Evolutionary conservation across 768 basidiomycete species (phyloP).

Genomic region (Termitomyces sp.): DNA sequence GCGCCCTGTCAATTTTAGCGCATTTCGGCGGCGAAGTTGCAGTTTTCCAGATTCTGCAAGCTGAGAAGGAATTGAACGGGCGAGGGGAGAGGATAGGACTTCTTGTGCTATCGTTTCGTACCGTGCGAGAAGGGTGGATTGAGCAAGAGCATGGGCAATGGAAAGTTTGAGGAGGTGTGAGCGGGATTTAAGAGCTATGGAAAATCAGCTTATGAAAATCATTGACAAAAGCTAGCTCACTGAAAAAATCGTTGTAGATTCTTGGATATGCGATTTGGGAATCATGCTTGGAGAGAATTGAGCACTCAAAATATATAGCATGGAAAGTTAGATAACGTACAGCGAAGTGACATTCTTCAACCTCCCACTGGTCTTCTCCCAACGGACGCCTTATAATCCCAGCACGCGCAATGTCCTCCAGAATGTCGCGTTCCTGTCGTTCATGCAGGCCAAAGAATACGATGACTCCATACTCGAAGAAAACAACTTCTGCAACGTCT

Average conservation of each 20-base stretch:
- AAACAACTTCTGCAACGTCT: slow-evolving; percentile 67
- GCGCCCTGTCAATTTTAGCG: slow-evolving; percentile 79
- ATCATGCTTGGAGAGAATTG: slow-evolving; percentile 59
- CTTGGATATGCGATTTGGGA: slow-evolving; percentile 78
- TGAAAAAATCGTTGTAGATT: slow-evolving; percentile 96
- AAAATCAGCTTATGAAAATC: not conserved
- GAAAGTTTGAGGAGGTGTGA: slow-evolving; percentile 89
- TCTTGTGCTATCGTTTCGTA: slow-evolving; percentile 77
- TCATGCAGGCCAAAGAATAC: slow-evolving; percentile 90
- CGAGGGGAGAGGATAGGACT: slow-evolving; percentile 72
- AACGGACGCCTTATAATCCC: slow-evolving; percentile 61
- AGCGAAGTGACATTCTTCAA: slow-evolving; percentile 88
- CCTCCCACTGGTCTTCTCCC: slow-evolving; percentile 75
- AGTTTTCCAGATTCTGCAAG: slow-evolving; percentile 76
- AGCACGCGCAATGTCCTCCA: slow-evolving; percentile 78
- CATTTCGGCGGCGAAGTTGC: slow-evolving; percentile 71
- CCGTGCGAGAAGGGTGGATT: slow-evolving; percentile 86
- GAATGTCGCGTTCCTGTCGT: slow-evolving; percentile 69
- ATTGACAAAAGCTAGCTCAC: slow-evolving; percentile 36
- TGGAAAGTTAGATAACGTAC: slow-evolving; percentile 36
- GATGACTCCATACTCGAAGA: slow-evolving; percentile 84
- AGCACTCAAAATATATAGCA: not conserved
- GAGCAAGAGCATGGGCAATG: slow-evolving; percentile 91
- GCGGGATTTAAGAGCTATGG: slow-evolving; percentile 80
- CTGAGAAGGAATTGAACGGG: slow-evolving; percentile 78